These are phyloP conservation scores for Prunus campanulata DNA, from an alignment of 306 rosid genomes.

Conservation along the genomic window DNA sequence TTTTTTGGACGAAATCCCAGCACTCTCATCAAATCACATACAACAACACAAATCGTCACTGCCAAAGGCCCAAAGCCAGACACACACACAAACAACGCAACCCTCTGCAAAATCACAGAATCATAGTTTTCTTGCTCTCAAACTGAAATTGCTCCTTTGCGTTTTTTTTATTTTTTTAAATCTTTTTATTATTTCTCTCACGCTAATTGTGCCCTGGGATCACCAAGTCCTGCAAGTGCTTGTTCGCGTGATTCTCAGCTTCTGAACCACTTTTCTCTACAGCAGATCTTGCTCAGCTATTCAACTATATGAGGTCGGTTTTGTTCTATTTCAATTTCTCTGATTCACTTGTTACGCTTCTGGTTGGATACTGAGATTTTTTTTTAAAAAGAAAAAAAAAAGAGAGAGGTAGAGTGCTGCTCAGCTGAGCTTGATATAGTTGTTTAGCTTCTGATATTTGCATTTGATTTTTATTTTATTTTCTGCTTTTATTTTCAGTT, in stretches of 20 bases:
- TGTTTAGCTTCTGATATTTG: not conserved
- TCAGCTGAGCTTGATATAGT: conserved; percentile 5
- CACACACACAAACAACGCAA: not conserved
- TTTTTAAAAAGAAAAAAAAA: no score
- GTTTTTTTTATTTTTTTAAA: not conserved
- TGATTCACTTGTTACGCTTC: not conserved
- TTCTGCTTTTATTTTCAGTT: not conserved
- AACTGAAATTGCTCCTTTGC: conserved; percentile 9
- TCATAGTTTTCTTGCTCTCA: not conserved
- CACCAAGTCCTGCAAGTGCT: not conserved
- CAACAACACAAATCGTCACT: not conserved
- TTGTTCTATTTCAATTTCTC: not conserved
- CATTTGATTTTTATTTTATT: not conserved
- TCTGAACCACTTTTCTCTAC: conserved; percentile 8
- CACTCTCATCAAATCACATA: not conserved
- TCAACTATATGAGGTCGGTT: conserved; percentile 34
- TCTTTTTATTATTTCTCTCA: not conserved
- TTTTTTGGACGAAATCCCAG: no score
- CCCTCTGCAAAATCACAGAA: not conserved
- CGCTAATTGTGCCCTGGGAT: not conserved
- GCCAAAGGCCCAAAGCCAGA: not conserved
- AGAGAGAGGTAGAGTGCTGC: not conserved
- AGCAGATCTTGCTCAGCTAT: conserved; percentile 52
- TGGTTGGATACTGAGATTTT: conserved; percentile 6
- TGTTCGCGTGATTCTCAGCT: conserved; percentile 33